Base-by-base conservation (phyloP, 345 rosid species). In the Rubroshorea leprosula region DNA sequence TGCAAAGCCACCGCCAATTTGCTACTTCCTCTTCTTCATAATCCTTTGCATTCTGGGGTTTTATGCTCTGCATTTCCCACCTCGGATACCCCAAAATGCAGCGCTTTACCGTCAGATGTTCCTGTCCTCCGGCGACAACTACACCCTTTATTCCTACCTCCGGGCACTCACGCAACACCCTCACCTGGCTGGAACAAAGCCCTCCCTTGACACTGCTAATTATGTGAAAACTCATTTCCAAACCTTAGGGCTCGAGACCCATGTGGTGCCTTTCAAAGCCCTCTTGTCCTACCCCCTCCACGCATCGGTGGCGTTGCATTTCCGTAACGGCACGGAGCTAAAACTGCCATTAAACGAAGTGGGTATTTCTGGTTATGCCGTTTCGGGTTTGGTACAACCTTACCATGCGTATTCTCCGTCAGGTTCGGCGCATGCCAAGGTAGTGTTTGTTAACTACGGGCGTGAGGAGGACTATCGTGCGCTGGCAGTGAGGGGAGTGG, bases 391-490 rank as follows among this genome's bases (percentile, higher is more conserved):
- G 21, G 75, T 87, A 9, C 72, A 52, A 55, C 94, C 99, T 7
- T 93, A 85, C 78, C 99, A 93, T 63, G 97, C 99, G 23, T 93
- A 85, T 48, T 79, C 99, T 1, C 99, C 99, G 6, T 93, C 99
- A 1, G 94, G 90, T 19, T 41, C 85, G 61, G 91, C 49, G 72
- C 69, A 55, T 18, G 83, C 76, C 44, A 63, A 60, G 73, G 84
- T 78, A 3, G 95, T 85, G 23, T 93, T 77, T 59, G 92, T 74
- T 11, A 89, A 89, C 63, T 67, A 80, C 75, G 99, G 97, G 49
- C 73, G 78, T 58, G 86, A 82, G 51, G 78, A 69, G 71, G 97
- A 93, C 80, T 89, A 89, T 31, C 69, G 66, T 59, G 78, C 75
- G 63, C 83, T 89, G 51, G 79, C 52, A 27, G 53, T 20, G 57